These are phyloP conservation scores for Acanthamoeba quina DNA, from an alignment of 208 protist genomes.

Conservation along the genomic window DNA sequence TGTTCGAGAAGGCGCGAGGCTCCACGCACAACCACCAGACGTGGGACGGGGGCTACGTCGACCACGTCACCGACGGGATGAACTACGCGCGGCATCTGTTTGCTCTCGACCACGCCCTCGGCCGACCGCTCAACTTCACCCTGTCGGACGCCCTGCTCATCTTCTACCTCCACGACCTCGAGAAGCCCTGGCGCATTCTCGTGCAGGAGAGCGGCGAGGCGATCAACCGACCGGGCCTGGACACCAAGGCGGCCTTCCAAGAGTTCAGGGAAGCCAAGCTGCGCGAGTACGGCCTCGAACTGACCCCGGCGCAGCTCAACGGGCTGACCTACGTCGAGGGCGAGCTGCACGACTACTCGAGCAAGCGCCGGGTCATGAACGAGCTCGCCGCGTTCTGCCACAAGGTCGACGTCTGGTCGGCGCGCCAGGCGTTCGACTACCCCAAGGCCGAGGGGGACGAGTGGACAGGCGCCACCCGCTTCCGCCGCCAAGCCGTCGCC, in stretches of 20 bases:
- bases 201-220: neutral
- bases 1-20: constrained; percentile 36
- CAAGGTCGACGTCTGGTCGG: constrained; percentile 38
- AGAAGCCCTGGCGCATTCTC: constrained; percentile 49
- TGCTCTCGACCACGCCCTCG: constrained; percentile 24
- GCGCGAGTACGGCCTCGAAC: neutral
- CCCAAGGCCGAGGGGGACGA: constrained; percentile 28
- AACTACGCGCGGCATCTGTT: constrained; percentile 30
- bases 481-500: neutral
- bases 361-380: constrained; percentile 22
- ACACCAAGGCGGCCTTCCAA: constrained; percentile 10
- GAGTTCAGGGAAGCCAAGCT: constrained; percentile 27
- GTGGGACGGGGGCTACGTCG: constrained; percentile 24
- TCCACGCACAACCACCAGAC: constrained; percentile 51
- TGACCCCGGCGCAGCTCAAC: constrained; percentile 17
- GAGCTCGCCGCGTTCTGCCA: constrained; percentile 26
- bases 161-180: constrained; percentile 41
- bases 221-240: neutral
- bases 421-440: neutral
- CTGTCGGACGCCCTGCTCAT: constrained; percentile 22
- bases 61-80: constrained; percentile 53
- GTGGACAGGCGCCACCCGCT: constrained; percentile 14
- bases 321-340: constrained; percentile 34
- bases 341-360: constrained; percentile 47
- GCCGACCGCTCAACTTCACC: constrained; percentile 31